Percentiles rank a stretch among this genome's conserved stretches.
Conservation (phyloP, 2,329 filamentous ascomycete genomes). For the Colletotrichum plurivorum region DNA sequence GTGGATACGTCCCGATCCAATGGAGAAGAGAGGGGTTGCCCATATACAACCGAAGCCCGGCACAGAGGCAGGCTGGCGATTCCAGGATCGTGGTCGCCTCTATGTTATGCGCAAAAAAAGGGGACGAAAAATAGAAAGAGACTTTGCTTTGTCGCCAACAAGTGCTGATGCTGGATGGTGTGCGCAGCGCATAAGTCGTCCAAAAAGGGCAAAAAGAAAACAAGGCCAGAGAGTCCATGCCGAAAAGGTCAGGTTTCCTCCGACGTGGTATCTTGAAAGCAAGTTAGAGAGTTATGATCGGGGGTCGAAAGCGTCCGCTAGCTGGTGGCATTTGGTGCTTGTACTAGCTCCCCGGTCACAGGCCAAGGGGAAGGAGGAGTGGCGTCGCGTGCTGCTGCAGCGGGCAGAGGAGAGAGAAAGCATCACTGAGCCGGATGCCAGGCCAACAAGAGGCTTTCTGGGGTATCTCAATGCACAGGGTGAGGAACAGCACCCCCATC, state of each 20-base stretch:
- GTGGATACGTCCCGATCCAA: slow-evolving; percentile 27
- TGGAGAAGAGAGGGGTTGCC: slow-evolving; percentile 20
- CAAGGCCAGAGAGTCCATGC: slow-evolving; percentile 32
- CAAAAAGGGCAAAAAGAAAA: slow-evolving; percentile 24
- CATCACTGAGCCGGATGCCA: slow-evolving; percentile 21
- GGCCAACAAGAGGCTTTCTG: slow-evolving; percentile 33
- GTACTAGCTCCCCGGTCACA: not conserved
- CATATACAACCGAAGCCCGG: slow-evolving; percentile 31
- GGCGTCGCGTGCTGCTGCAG: not conserved
- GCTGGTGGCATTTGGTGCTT: slow-evolving; percentile 10
- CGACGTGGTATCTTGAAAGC: slow-evolving; percentile 40
- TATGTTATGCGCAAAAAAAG: slow-evolving; percentile 31
- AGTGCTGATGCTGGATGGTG: slow-evolving; percentile 33
- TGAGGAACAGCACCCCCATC: slow-evolving; percentile 26
- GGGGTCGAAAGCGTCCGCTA: slow-evolving; percentile 27
- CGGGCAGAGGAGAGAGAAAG: slow-evolving; percentile 19
- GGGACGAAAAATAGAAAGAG: slow-evolving; percentile 16
- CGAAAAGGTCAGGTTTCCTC: slow-evolving; percentile 26
- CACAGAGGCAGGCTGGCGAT: slow-evolving; percentile 13
- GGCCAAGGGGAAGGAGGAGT: not conserved
- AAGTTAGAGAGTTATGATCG: slow-evolving; percentile 36
- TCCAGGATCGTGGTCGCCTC: slow-evolving; percentile 31
- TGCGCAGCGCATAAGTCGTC: slow-evolving; percentile 22
- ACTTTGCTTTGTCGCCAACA: slow-evolving; percentile 32
- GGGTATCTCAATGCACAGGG: slow-evolving; percentile 39